Evolutionary conservation across 495 filamentous ascomycete genomes (phyloP), one percentile per base, ranked within the genome.

Genomic region (Neurospora sp.): DNA sequence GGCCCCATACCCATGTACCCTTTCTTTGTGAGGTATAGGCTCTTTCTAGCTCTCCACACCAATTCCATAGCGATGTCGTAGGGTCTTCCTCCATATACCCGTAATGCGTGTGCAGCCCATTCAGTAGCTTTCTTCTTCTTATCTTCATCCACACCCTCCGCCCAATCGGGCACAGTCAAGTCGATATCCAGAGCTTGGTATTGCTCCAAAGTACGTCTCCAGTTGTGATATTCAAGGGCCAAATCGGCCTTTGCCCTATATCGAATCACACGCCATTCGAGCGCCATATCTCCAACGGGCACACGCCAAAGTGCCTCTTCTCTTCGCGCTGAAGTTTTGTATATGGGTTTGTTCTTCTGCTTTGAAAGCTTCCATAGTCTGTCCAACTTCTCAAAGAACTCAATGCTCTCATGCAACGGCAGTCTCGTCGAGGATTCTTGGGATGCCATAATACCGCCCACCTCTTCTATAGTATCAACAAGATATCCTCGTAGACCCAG

Each of bases 1-100:
- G 72, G 74, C 1, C 74, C 75, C 70, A 76, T 72, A 7, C 75
- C 75, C 35, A 74, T 4, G 16, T 74, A 71, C 0, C 73, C 75
- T 10, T 59, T 70, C 14, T 72, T 10, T 0, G 75, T 76, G 10
- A 74, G 22, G 22, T 71, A 76, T 9, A 70, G 4, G 35, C 35
- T 22, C 22, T 22, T 22, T 22, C 22, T 22, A 22, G 1, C 22
- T 22, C 22, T 22, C 22, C 0, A 0, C 22, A 22, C 1, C 0
- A 22, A 22, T 22, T 0, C 22, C 1, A 22, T 22, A 22, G 22
- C 22, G 22, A 0, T 1, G 22, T 22, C 22, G 22, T 22, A 22
- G 22, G 22, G 22, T 22, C 1, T 22, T 22, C 22, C 22, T 0
- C 22, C 22, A 22, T 22, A 0, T 22, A 22, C 22, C 22, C 22